Percentiles rank a stretch among this genome's conserved stretches.
Conservation (phyloP, 2,329 filamentous ascomycete genomes). For the Dactylellina cionopaga region DNA sequence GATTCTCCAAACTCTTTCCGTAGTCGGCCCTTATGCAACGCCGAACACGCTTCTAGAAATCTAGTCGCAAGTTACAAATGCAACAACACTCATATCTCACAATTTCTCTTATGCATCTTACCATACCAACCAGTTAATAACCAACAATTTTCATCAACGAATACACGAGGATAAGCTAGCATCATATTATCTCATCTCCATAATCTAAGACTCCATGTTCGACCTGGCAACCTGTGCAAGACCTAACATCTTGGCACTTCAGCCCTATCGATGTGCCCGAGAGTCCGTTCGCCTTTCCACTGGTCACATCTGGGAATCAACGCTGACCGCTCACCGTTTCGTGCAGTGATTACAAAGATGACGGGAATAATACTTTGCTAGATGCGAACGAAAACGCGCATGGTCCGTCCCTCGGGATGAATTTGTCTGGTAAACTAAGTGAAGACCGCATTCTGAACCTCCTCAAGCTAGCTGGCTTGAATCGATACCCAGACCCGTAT, state of each 20-base stretch:
- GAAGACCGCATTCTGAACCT: constrained; percentile 61
- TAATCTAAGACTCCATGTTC: constrained; percentile 64
- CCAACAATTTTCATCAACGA: too few relatives aligned
- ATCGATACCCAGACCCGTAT: constrained; percentile 91
- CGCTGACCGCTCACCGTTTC: constrained; percentile 6
- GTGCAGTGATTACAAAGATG: constrained; percentile 93
- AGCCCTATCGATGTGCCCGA: constrained; percentile 83
- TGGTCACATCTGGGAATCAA: constrained; percentile 37
- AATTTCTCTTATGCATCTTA: too few relatives aligned
- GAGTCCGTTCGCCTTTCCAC: constrained; percentile 70
- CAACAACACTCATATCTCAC: not conserved
- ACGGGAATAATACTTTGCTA: constrained; percentile 92
- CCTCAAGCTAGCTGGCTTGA: constrained; percentile 81
- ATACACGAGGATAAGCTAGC: not conserved
- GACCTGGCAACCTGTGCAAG: constrained; percentile 78
- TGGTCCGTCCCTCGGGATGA: constrained; percentile 77
- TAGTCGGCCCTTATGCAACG: constrained; percentile 8
- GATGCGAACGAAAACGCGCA: constrained; percentile 99
- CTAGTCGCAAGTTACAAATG: constrained; percentile 1
- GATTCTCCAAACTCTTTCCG: constrained; percentile 13
- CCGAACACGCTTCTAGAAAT: constrained; percentile 24
- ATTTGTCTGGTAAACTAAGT: constrained; percentile 59
- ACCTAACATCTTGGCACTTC: constrained; percentile 77
- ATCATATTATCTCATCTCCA: not conserved
- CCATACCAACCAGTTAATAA: too few relatives aligned